Conservation (phyloP, 148 eudicot genomes). For the Vaccinium vitisidaea region DNA sequence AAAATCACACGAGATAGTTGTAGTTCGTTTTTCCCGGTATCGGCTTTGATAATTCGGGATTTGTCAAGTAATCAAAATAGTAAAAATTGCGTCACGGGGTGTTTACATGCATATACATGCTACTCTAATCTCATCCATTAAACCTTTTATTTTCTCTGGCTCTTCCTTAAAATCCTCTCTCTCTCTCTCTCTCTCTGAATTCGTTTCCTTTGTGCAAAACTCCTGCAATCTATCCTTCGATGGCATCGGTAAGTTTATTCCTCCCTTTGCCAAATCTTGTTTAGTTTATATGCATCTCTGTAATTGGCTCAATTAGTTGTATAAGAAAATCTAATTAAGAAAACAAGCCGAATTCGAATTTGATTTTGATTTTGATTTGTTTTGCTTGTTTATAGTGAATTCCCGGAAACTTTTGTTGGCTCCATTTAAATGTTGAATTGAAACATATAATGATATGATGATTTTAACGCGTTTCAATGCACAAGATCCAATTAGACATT, state of each 20-base stretch:
- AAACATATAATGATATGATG: not conserved
- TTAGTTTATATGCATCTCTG: not conserved
- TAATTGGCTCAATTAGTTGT: not conserved
- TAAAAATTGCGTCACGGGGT: not conserved
- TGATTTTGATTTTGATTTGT: not conserved
- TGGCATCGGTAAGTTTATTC: slow-evolving; percentile 39
- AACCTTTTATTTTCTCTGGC: not conserved
- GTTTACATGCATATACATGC: not conserved
- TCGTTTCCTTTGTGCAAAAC: not conserved
- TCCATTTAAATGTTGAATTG: not conserved
- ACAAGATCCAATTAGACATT: not conserved
- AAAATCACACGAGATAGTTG: no score
- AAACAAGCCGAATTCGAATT: not conserved
- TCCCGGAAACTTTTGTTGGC: not conserved
- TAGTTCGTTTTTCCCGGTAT: not conserved
- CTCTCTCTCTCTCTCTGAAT: not conserved
- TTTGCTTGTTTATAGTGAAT: not conserved
- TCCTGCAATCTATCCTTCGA: slow-evolving; percentile 26
- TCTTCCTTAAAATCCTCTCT: slow-evolving; percentile 17
- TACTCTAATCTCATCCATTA: not conserved
- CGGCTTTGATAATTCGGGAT: not conserved
- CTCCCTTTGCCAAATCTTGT: not conserved
- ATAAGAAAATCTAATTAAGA: not conserved
- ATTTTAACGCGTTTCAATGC: no score
- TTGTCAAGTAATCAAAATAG: not conserved